Evolutionary conservation across 2,329 filamentous ascomycete genomes (phyloP).

Genomic region (Aspergillus oerlinghausenensis): DNA sequence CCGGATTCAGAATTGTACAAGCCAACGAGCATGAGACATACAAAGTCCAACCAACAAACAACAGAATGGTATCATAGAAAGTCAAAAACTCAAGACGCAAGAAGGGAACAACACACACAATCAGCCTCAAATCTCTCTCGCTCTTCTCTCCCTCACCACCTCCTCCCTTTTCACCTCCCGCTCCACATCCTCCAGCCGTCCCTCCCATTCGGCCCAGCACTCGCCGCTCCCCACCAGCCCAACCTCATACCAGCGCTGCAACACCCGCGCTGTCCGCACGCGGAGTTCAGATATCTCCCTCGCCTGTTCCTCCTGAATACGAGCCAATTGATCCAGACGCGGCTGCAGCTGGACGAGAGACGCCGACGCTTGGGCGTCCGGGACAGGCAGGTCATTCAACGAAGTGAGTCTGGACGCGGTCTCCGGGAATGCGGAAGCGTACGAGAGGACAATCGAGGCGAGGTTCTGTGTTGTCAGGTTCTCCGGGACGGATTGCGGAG

Average conservation of each 20-base stretch:
- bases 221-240: constrained; percentile 64
- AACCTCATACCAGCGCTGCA: constrained; percentile 70
- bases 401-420: constrained; percentile 46
- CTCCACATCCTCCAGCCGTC: constrained; percentile 62
- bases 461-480: constrained; percentile 34
- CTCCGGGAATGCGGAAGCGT: constrained; percentile 44
- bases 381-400: constrained; percentile 44
- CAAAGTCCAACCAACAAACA: not conserved
- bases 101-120: not conserved
- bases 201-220: constrained; percentile 67
- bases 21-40: not conserved
- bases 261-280: constrained; percentile 42
- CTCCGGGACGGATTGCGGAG: constrained; percentile 30
- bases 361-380: constrained; percentile 38
- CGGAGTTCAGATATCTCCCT: constrained; percentile 38
- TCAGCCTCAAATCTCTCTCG: constrained; percentile 39
- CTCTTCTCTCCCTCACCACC: constrained; percentile 50
- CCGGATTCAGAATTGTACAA: not conserved
- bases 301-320: constrained; percentile 37
- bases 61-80: constrained; percentile 1
- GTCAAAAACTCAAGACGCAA: not conserved
- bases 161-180: constrained; percentile 61
- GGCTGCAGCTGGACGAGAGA: constrained; percentile 41
- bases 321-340: constrained; percentile 34
- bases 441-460: constrained; percentile 41